These are phyloP conservation scores for Pseudocercospora musae DNA, from an alignment of 2,329 filamentous ascomycete genomes.

Conservation along the genomic window DNA sequence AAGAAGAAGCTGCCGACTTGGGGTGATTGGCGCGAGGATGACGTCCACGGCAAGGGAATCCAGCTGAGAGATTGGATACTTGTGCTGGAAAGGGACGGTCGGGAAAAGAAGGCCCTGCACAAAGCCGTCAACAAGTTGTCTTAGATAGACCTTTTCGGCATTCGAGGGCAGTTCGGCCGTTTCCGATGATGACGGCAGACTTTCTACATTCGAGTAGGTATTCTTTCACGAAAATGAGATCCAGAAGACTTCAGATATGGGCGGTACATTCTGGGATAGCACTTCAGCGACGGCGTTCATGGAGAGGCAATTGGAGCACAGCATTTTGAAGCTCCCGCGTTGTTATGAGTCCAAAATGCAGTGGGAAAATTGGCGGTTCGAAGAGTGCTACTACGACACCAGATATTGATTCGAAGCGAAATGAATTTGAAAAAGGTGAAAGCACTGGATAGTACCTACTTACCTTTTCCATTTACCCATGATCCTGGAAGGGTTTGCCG, in stretches of 20 bases:
- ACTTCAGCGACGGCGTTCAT: conserved; percentile 5
- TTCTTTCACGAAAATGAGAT: neutral
- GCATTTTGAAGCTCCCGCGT: conserved; percentile 1
- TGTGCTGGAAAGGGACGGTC: conserved; percentile 75
- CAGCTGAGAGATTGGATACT: conserved; percentile 80
- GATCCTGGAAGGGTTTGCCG: neutral
- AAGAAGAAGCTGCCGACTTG: conserved; percentile 31
- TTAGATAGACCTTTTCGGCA: conserved; percentile 1
- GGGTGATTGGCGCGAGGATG: conserved; percentile 61
- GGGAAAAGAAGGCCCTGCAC: conserved; percentile 62
- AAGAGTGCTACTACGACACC: neutral
- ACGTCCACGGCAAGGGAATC: conserved; percentile 70
- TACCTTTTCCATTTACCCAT: neutral
- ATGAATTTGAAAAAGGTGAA: neutral
- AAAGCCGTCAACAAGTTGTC: conserved; percentile 39
- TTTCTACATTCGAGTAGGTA: neutral
- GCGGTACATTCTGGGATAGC: neutral
- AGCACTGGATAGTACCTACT: neutral
- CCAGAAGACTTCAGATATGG: neutral
- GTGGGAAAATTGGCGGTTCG: neutral
- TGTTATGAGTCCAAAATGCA: neutral
- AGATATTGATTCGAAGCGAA: neutral
- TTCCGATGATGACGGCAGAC: neutral
- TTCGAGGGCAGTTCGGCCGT: neutral
- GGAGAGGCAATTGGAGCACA: neutral